Evolutionary conservation across 495 filamentous ascomycete genomes (phyloP), one percentile per base, ranked within the genome.

Genomic region (Podospora appendiculata): DNA sequence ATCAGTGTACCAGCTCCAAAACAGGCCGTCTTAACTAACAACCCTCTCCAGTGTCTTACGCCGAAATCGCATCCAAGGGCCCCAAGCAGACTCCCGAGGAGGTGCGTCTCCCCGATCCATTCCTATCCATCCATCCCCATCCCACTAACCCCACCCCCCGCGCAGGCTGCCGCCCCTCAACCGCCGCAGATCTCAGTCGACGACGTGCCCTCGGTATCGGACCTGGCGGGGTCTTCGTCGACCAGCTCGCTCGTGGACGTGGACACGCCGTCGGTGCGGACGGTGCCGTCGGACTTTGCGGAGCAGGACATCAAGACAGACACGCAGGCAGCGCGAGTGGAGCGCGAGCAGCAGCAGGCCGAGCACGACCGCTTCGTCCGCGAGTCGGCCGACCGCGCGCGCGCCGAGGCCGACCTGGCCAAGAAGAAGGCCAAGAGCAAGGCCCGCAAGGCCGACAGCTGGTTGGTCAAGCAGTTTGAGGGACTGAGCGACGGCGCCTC

Each of bases 51-150:
- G 88, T 89, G 85, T 90, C 86, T 47, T 92, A 91, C 74, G 86
- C 88, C 60, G 78, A 85, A 54, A 78, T 80, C 57, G 86, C 85
- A 49, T 80, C 85, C 39, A 84, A 81, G 57, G 87, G 88, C 39
- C 83, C 86, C 19, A 84, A 81, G 68, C 85, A 88, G 67, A 70
- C 79, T 41, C 77, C 84, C n/a, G 74, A 84, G 67, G 84, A 88
- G 65, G 85, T 88, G 72, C 63, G 77, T 48, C 32, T 32, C 19
- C 41, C 47, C 12, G 12, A 13, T 19, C 13, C 11, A 25, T 19
- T 5, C 46, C 34, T 3, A 0, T 11, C 8, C 41, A n/a, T 42
- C 41, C n/a, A 33, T 39, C 35, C 33, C 14, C 49, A 50, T 16
- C 25, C 35, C 45, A 43, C 57, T 47, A 53, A 50, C 57, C 56